Base-by-base conservation (phyloP, 2,329 filamentous ascomycete species). In the Penicillium sp. region DNA sequence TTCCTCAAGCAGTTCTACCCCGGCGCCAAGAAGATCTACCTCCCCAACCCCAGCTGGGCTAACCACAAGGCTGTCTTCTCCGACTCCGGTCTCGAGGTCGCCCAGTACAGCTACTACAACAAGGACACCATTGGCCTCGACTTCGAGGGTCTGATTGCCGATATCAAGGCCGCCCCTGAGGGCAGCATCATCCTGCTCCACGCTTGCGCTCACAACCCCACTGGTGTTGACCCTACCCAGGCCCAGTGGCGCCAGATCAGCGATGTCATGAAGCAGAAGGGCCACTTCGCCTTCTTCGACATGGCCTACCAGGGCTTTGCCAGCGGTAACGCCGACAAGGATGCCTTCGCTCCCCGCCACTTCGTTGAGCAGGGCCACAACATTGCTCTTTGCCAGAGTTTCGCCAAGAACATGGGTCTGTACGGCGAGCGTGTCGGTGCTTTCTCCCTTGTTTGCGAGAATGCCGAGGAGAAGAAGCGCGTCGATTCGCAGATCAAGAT, bases 321-420 rank as follows among this genome's bases (percentile, higher is more conserved):
- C 67, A 94, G 88, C 62, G 93, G 93, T 66, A 85, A 96, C 78
- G 94, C 90, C 62, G 85, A 95, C 82, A 87, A 87, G 77, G 93
- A 99, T 74, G 94, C 94, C 62, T 97, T 93, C 74, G 90, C 94
- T 59, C 84, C 97, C 65, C 87, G 94, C 66, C 83, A 97, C 83
- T 99, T 99, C 75, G 86, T 97, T 74, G 84, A 91, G 79, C 82
- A 97, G 80, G 93, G 93, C 69, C 91, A 96, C 81, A 85, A 91
- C 73, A 86, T 94, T 73, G 87, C 86, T 72, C 86, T 97, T 61
- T 88, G 89, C 69, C 93, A 97, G 81, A 94, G 89, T 51, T 97
- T 97, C 77, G 93, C 93, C 75, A 97, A 97, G 88, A 99, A 99
- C 85, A 97, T 99, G 93, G 94, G 94, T 80, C 90, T 99, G 61